A percentile compares a stretch with the other conserved stretches of the same genome.
These are phyloP conservation scores for Helicostylum pulchrum DNA, from an alignment of 192 early-diverging fungal genomes.

Conservation along the genomic window DNA sequence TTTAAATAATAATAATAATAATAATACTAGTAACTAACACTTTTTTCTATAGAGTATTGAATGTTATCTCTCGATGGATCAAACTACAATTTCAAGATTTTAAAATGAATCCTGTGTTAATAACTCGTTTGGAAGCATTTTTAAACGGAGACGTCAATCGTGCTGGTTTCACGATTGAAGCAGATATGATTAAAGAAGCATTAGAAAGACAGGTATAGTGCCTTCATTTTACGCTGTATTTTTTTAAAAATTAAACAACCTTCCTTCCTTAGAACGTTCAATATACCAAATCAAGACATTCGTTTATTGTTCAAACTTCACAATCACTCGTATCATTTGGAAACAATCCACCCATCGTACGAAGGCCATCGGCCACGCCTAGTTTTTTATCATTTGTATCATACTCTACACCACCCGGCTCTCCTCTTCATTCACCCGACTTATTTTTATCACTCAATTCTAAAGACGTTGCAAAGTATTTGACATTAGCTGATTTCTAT, in stretches of 20 bases:
- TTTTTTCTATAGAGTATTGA: conserved; percentile 43
- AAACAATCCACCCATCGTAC: background rate
- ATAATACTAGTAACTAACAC: background rate
- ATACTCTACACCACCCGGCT: conserved; percentile 14
- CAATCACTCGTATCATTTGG: conserved; percentile 6
- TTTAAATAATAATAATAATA: background rate
- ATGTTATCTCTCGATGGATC: conserved; percentile 61
- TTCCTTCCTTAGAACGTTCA: background rate
- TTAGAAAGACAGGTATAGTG: conserved; percentile 25
- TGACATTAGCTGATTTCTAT: conserved; percentile 40
- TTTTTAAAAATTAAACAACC: background rate
- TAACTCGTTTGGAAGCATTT: conserved; percentile 46
- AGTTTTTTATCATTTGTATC: conserved; percentile 27
- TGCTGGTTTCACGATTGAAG: conserved; percentile 47
- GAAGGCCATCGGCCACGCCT: conserved; percentile 17
- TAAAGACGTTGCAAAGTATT: conserved; percentile 33
- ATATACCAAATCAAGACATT: conserved; percentile 1
- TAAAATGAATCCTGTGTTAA: conserved; percentile 37
- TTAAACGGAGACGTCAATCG: conserved; percentile 42
- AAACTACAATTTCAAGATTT: conserved; percentile 61
- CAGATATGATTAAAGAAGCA: conserved; percentile 33
- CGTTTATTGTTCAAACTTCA: conserved; percentile 1
- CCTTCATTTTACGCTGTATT: background rate
- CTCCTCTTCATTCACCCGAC: background rate
- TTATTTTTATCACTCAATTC: conserved; percentile 3